Percentiles rank a stretch among this genome's conserved stretches.
phyloP scores from a whole-genome alignment of 2,329 filamentous ascomycete species.

The Fusarium nematophilum region DNA sequence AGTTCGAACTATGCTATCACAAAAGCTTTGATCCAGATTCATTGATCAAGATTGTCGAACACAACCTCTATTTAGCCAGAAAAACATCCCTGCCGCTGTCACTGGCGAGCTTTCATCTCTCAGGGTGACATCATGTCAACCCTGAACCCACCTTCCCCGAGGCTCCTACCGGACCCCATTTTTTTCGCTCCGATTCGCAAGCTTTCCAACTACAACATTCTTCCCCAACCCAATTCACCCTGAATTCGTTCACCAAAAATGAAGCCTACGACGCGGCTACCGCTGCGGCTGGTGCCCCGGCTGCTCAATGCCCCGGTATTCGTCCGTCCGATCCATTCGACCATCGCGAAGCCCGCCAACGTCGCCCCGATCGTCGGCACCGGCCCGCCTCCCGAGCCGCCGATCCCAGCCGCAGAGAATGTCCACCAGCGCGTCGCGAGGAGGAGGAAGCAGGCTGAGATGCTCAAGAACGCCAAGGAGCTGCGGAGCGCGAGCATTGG shows the following conservation, averaged over 20 bases:
- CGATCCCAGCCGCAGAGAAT: slow-evolving; percentile 56
- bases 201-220: slow-evolving; percentile 13
- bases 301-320: slow-evolving; percentile 29
- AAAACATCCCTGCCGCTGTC: not conserved
- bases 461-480: slow-evolving; percentile 64
- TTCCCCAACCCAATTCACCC: slow-evolving; percentile 12
- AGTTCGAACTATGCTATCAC: not conserved
- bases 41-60: not conserved
- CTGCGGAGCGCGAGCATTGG: slow-evolving; percentile 52
- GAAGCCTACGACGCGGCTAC: slow-evolving; percentile 54
- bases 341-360: slow-evolving; percentile 53
- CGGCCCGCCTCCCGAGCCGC: slow-evolving; percentile 69
- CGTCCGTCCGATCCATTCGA: slow-evolving; percentile 48
- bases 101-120: slow-evolving; percentile 6
- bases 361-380: slow-evolving; percentile 65
- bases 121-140: slow-evolving; percentile 39
- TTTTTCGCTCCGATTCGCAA: slow-evolving; percentile 25
- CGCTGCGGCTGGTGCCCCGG: slow-evolving; percentile 51
- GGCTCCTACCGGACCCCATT: slow-evolving; percentile 35
- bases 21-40: not conserved
- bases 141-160: slow-evolving; percentile 29
- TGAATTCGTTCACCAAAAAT: slow-evolving; percentile 46
- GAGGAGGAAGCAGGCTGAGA: slow-evolving; percentile 64
- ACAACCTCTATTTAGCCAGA: not conserved
- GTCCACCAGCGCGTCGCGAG: slow-evolving; percentile 60